Conservation (phyloP, 2,329 filamentous ascomycete genomes). For the Drechslera avenae region DNA sequence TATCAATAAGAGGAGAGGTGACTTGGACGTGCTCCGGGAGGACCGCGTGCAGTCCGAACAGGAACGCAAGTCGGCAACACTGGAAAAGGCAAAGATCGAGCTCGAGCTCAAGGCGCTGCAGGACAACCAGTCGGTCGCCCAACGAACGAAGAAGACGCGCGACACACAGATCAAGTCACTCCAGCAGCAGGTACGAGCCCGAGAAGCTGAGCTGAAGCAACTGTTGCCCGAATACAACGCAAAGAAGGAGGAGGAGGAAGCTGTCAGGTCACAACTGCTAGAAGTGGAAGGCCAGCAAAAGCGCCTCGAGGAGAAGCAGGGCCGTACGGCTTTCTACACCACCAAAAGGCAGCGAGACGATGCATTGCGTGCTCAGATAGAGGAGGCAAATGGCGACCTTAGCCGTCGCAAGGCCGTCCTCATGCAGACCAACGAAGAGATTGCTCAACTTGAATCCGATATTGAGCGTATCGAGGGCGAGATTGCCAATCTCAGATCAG, state of each 20-base stretch:
- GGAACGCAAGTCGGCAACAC: slow-evolving; percentile 82
- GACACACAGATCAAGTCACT: slow-evolving; percentile 74
- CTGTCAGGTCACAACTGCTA: slow-evolving; percentile 73
- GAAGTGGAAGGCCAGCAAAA: slow-evolving; percentile 75
- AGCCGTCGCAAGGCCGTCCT: slow-evolving; percentile 82
- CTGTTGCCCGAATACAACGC: slow-evolving; percentile 78
- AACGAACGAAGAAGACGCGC: slow-evolving; percentile 73
- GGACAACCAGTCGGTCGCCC: slow-evolving; percentile 80
- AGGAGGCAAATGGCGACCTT: slow-evolving; percentile 76
- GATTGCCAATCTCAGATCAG: slow-evolving; percentile 70
- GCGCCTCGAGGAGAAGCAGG: slow-evolving; percentile 89
- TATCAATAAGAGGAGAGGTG: slow-evolving; percentile 78
- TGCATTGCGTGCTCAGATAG: slow-evolving; percentile 79
- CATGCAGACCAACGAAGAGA: slow-evolving; percentile 83
- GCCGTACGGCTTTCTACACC: slow-evolving; percentile 82
- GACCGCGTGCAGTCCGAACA: slow-evolving; percentile 88
- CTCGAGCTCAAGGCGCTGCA: slow-evolving; percentile 79
- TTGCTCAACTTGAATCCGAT: slow-evolving; percentile 70
- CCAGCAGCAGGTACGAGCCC: slow-evolving; percentile 72
- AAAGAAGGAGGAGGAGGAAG: slow-evolving; percentile 73
- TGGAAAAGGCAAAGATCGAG: slow-evolving; percentile 81
- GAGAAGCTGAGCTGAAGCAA: slow-evolving; percentile 75
- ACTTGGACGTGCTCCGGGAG: slow-evolving; percentile 81
- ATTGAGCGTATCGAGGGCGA: slow-evolving; percentile 76
- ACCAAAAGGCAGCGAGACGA: slow-evolving; percentile 87